Base-by-base conservation (phyloP, 2,329 filamentous ascomycete genomes). In the Monosporascus sp. region DNA sequence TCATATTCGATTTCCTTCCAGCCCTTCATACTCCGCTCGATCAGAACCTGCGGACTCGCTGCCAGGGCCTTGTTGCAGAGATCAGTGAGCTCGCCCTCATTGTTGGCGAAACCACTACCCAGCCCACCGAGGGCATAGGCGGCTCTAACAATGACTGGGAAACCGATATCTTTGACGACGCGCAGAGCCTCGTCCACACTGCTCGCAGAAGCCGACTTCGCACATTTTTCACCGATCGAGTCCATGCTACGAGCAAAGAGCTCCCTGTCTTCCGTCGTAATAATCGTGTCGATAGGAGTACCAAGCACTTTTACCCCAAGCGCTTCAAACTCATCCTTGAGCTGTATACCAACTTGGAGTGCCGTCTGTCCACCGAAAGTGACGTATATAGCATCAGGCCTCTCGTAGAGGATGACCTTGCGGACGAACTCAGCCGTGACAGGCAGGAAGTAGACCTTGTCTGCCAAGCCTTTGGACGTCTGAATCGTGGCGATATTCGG, bases 1-100 rank as follows among this genome's bases (percentile, higher is more conserved):
- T 99, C 94, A 68, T 97, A 99, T 72, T 99, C 94, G 58, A 97
- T 95, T 74, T 99, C 94, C 74, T 99, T 99, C 94, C 94, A 99
- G 55, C 94, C 94, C 77, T 97, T 97, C 93, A 99, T 97, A 76
- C 90, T 96, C 71, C 89, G 86, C 77, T 99, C 94, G 64, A 99
- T 95, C 52, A 99, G 82, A 7, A 99, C 90, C 70, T 99, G 94
- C 8, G 94, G 94, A 68, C 90, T 96, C 61, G 89, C 92, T 27
- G 94, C 92, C 61, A 99, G 91, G 7, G 94, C 93, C 74, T 96
- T 96, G 71, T 89, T 87, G 79, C 94, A 97, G 46, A 97, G 87
- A 2, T 93, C 89, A 36, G 88, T 75, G 44, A 97, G 78, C 71
- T 99, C 85, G 2, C 82, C 72, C 62, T 95, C 86, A 70, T 97